These are phyloP conservation scores for Pleurotus sapidus DNA, from an alignment of 768 basidiomycete genomes.

Conservation along the genomic window DNA sequence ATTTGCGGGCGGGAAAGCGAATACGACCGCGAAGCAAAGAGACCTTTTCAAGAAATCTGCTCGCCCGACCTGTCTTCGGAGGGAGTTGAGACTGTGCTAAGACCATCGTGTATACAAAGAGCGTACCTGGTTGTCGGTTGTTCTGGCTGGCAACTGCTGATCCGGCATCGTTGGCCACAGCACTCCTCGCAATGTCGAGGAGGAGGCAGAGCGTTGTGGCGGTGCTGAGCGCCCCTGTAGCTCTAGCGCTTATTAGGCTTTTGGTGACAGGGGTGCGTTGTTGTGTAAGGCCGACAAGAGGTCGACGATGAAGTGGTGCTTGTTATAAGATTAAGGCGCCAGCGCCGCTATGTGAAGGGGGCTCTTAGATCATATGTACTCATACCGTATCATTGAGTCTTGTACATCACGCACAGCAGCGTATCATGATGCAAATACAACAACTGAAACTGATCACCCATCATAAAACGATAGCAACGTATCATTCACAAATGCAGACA, in stretches of 20 bases:
- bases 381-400: no score
- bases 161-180: neutral
- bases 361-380: no score
- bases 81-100: neutral
- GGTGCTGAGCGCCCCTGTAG: no score
- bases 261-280: no score
- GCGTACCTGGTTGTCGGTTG: neutral
- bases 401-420: no score
- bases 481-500: neutral
- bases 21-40: slow-evolving; percentile 32
- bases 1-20: slow-evolving; percentile 25
- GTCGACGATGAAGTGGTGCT: no score
- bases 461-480: neutral
- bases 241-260: no score
- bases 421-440: no score
- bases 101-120: neutral
- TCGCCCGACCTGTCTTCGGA: slow-evolving; percentile 20
- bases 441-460: neutral
- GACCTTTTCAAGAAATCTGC: slow-evolving; percentile 37
- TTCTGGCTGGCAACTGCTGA: neutral
- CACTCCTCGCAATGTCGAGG: neutral
- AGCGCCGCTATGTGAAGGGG: no score
- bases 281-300: no score
- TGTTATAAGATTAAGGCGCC: no score
- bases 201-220: neutral